These are phyloP conservation scores for Tolypocladium nubicola DNA, from an alignment of 2,329 filamentous ascomycete genomes.

Conservation along the genomic window DNA sequence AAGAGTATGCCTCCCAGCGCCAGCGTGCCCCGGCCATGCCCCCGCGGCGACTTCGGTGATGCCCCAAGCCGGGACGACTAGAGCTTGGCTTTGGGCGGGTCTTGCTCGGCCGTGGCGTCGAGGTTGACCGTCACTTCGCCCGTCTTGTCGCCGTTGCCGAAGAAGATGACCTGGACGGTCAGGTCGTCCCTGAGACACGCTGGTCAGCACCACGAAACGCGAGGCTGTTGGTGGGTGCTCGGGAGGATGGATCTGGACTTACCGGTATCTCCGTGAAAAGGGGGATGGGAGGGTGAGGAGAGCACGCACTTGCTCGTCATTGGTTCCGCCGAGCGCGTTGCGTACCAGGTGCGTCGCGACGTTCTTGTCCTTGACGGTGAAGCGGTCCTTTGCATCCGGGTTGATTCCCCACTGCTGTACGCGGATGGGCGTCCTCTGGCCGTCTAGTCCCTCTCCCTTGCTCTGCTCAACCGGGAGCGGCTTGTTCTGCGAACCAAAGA, in stretches of 20 bases:
- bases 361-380: slow-evolving; percentile 90
- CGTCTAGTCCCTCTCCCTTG: slow-evolving; percentile 39
- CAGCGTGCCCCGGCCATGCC: not conserved
- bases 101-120: slow-evolving; percentile 61
- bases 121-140: slow-evolving; percentile 76
- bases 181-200: slow-evolving; percentile 63
- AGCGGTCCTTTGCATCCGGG: slow-evolving; percentile 64
- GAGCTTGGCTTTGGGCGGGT: slow-evolving; percentile 26
- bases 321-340: slow-evolving; percentile 87
- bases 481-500: slow-evolving; percentile 40
- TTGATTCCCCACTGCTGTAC: slow-evolving; percentile 85
- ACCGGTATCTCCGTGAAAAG: slow-evolving; percentile 86
- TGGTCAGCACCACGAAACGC: not conserved
- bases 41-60: not conserved
- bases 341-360: slow-evolving; percentile 90
- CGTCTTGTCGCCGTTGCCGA: slow-evolving; percentile 68
- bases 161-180: slow-evolving; percentile 98
- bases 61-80: slow-evolving; percentile 11
- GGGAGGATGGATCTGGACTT: slow-evolving; percentile 8
- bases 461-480: slow-evolving; percentile 68
- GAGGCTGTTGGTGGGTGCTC: not conserved
- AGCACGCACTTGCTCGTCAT: slow-evolving; percentile 87
- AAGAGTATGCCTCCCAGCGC: not conserved
- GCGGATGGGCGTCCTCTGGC: slow-evolving; percentile 80
- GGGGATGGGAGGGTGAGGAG: slow-evolving; percentile 85